Base-by-base conservation (phyloP, 1,139 yeast genomes). In the Insectozyma bohioensis region DNA sequence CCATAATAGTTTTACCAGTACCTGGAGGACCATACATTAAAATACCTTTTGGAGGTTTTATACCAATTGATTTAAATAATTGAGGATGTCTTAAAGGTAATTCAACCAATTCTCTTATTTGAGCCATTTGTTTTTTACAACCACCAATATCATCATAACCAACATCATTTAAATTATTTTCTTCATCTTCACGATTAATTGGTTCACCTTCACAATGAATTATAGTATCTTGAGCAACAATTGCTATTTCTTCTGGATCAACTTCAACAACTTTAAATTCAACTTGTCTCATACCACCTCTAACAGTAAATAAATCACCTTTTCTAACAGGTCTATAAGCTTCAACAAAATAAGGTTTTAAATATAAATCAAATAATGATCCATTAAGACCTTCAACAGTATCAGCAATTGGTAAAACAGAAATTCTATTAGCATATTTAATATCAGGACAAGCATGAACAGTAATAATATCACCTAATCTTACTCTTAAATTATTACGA, bases 81-180 rank as follows among this genome's bases (percentile, higher is more conserved):
- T 90, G 97, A 37, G 97, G 97, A 61, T 90, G 97, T 68, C 97
- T 85, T 54, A 90, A 76, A 16, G 97, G 97, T 61, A 90, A 75
- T 66, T 90, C 97, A 42, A 90, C 97, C 67, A 90, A 75, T 69
- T 90, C 97, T 67, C 97, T 81, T 56, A 90, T 88, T 67, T 90
- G 97, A 26, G 97, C 97, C 95, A 90, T 88, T 67, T 90, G 97
- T 65, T 90, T 92, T 66, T 95, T 85, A 68, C 96, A 88, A 31
- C 98, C 98, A 61, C 99, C 99, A 61, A 92, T 92, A 56, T 92
- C 98, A 58, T 92, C 99, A 62, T 92, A 92, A 49, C 99, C 99
- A 40, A 92, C 97, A 47, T 92, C 98, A 52, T 85, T 88, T 63
- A 92, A 75, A 60, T 81, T 87, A 61, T 88, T 87, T 66, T 92